Percentiles rank a stretch among this genome's conserved stretches.
Conservation (phyloP, 73 alveolate species). For the Breviolum minutum region DNA sequence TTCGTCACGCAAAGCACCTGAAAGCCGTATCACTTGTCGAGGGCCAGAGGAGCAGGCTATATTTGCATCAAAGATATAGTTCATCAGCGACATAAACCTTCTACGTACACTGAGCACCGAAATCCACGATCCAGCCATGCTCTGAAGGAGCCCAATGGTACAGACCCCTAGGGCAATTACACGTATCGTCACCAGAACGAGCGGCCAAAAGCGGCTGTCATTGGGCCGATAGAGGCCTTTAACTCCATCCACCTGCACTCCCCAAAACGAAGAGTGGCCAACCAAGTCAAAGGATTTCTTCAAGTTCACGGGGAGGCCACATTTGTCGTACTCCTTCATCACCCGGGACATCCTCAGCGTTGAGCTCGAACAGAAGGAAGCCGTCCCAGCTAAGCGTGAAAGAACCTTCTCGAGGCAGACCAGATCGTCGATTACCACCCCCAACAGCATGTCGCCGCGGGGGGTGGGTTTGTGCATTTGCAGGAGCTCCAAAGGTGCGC, state of each 20-base stretch:
- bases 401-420: neutral
- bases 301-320: neutral
- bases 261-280: neutral
- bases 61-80: neutral
- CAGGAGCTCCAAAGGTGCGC: neutral
- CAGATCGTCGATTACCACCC: conserved; percentile 21
- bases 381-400: neutral
- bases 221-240: neutral
- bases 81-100: neutral
- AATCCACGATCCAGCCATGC: neutral
- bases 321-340: neutral
- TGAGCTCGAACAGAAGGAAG: too few species aligned
- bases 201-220: neutral
- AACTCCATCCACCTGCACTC: neutral
- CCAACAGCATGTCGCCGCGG: neutral
- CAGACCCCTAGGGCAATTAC: neutral
- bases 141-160: neutral
- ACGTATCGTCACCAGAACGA: neutral
- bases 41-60: neutral
- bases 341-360: neutral
- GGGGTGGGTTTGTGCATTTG: neutral
- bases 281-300: neutral
- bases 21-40: neutral
- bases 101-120: neutral
- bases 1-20: neutral